A percentile compares a stretch with the other conserved stretches of the same genome.
Evolutionary conservation across 805 yeast species (phyloP).

Genomic region (Ogataea kodamae): DNA sequence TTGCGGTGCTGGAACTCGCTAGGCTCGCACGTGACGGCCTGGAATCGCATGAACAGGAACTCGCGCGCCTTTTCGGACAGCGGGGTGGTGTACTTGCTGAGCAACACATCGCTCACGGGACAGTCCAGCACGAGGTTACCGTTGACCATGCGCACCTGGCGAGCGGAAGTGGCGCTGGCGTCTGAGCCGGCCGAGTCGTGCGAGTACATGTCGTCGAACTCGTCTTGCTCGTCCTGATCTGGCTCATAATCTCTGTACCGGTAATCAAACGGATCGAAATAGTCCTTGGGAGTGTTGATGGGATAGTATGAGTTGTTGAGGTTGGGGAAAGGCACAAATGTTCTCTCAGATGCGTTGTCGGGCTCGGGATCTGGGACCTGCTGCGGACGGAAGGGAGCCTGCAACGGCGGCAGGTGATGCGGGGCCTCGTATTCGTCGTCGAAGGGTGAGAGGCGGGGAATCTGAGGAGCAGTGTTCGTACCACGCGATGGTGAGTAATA

Average conservation of each 20-base stretch:
- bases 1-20: slow-evolving; percentile 54
- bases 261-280: slow-evolving; percentile 31
- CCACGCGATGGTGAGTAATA: slow-evolving; percentile 7
- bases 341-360: slow-evolving; percentile 24
- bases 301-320: slow-evolving; percentile 34
- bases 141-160: slow-evolving; percentile 51
- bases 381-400: slow-evolving; percentile 15
- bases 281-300: slow-evolving; percentile 27
- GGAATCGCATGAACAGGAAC: slow-evolving; percentile 84
- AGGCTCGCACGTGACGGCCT: slow-evolving; percentile 94
- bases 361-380: slow-evolving; percentile 26
- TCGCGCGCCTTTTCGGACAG: slow-evolving; percentile 49
- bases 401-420: slow-evolving; percentile 1
- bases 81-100: slow-evolving; percentile 47
- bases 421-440: slow-evolving; percentile 10
- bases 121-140: slow-evolving; percentile 88
- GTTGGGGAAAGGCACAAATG: slow-evolving; percentile 36
- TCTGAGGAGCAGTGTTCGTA: slow-evolving; percentile 2
- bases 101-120: slow-evolving; percentile 72
- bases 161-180: slow-evolving; percentile 23
- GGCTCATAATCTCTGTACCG: slow-evolving; percentile 18
- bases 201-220: slow-evolving; percentile 3
- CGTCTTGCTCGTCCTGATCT: slow-evolving; percentile 14
- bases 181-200: too few species aligned
- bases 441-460: slow-evolving; percentile 14